phyloP scores from a whole-genome alignment of 257 asterid species.

The Agastache rugosa region DNA sequence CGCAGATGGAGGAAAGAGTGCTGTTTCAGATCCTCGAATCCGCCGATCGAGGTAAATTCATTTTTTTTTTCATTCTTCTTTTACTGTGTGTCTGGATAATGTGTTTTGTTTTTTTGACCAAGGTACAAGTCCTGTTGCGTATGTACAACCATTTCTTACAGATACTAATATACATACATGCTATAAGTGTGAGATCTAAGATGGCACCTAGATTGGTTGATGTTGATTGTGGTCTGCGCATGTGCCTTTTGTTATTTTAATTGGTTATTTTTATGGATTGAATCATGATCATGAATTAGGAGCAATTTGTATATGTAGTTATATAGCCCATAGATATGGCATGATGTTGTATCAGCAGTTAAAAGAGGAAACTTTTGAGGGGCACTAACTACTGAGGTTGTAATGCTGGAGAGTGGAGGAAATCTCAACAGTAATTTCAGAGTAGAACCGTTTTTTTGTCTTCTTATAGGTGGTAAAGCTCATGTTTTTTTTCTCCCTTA shows the following conservation, averaged over 20 bases:
- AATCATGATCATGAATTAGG: background rate
- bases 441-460: background rate
- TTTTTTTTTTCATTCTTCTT: background rate
- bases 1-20: conserved; percentile 96
- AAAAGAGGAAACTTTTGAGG: background rate
- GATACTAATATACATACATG: background rate
- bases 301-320: background rate
- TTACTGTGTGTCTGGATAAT: conserved; percentile 24
- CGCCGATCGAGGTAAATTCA: conserved; percentile 80
- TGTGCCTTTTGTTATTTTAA: background rate
- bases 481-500: background rate
- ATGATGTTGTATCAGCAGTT: background rate
- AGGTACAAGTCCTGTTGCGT: conserved; percentile 33
- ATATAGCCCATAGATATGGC: background rate
- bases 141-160: conserved; percentile 10
- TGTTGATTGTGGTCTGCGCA: background rate
- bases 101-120: conserved; percentile 15
- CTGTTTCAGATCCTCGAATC: conserved; percentile 88
- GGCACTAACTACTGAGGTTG: background rate
- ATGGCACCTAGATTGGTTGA: conserved; percentile 3
- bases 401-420: background rate
- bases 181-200: background rate
- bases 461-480: background rate
- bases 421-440: background rate
- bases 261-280: background rate